Evolutionary conservation across 139 green algal species (phyloP).

Genomic region (Micractinium conductrix): DNA sequence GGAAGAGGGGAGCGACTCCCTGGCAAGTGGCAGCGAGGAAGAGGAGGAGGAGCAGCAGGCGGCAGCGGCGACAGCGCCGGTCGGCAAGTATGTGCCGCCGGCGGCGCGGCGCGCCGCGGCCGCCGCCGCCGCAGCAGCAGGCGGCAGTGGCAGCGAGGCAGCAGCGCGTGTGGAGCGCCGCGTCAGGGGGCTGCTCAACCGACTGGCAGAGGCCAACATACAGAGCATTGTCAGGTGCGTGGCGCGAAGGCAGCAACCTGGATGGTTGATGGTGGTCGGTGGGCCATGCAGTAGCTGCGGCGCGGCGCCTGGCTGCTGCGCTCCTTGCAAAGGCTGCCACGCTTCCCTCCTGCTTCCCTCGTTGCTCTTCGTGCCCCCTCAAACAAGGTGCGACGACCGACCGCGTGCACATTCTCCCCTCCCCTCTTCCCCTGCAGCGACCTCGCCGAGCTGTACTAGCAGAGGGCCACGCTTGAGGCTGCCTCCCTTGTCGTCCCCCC

Average conservation of each 20-base stretch:
- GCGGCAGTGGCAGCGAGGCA: conserved; percentile 4
- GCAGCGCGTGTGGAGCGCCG: conserved; percentile 50
- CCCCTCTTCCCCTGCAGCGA: not conserved
- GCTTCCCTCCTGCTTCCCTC: not conserved
- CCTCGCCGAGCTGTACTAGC: not conserved
- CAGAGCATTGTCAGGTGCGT: conserved; percentile 52
- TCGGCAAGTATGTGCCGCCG: conserved; percentile 67
- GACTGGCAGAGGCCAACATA: conserved; percentile 78
- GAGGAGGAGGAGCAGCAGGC: conserved; percentile 15
- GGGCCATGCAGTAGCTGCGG: no score
- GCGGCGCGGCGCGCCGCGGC: conserved; percentile 51
- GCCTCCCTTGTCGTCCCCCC: not conserved
- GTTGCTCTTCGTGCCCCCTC: no score
- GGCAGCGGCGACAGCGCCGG: not conserved
- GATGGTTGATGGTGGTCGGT: no score
- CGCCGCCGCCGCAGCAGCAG: conserved; percentile 11
- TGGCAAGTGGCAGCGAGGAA: conserved; percentile 24
- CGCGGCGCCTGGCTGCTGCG: no score
- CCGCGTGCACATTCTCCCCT: no score
- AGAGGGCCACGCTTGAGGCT: not conserved
- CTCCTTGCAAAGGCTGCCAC: no score
- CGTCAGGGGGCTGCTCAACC: conserved; percentile 81
- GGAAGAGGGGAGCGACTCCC: conserved; percentile 2
- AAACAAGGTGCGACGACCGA: no score
- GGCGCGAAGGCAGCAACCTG: not conserved